A percentile compares a stretch with the other conserved stretches of the same genome.
Conservation (phyloP, 257 asterid genomes). For the Plantago ovata region DNA sequence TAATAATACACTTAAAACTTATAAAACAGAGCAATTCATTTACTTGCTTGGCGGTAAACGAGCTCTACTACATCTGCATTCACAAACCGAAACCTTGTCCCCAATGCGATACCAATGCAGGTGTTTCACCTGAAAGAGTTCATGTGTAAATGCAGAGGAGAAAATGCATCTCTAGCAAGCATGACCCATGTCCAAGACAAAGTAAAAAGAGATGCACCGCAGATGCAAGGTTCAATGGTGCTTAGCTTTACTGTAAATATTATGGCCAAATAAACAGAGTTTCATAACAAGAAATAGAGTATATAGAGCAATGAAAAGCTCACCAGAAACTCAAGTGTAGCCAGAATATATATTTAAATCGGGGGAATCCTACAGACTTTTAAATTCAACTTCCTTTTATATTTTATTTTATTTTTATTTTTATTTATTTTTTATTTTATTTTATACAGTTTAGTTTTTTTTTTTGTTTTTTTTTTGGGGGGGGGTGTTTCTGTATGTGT, state of each 20-base stretch:
- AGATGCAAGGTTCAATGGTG: too few relatives aligned
- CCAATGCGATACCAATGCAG: slow-evolving; percentile 90
- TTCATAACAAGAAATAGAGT: too few relatives aligned
- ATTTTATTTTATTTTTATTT: too few relatives aligned
- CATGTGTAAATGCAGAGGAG: slow-evolving; percentile 14
- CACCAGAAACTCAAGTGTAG: not conserved
- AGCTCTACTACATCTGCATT: slow-evolving; percentile 94
- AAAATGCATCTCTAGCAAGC: not conserved
- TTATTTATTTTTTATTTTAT: too few relatives aligned
- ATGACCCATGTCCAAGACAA: slow-evolving; percentile 13
- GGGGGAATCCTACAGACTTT: not conserved
- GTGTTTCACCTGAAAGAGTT: slow-evolving; percentile 77
- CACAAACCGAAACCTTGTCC: slow-evolving; percentile 74
- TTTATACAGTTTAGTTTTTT: too few relatives aligned
- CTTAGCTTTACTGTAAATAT: not conserved
- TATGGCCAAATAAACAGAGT: not conserved
- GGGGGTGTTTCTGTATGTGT: too few relatives aligned
- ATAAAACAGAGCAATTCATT: slow-evolving; percentile 19
- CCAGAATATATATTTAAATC: not conserved
- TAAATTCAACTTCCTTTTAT: too few relatives aligned
- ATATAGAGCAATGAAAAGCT: not conserved
- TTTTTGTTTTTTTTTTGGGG: too few relatives aligned
- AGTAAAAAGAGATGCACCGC: not conserved
- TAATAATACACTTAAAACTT: too few relatives aligned
- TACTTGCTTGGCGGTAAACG: slow-evolving; percentile 93